Evolutionary conservation across 208 protist genomes (phyloP), one percentile per base, ranked within the genome.

Genomic region (Borovskyia barvae): DNA sequence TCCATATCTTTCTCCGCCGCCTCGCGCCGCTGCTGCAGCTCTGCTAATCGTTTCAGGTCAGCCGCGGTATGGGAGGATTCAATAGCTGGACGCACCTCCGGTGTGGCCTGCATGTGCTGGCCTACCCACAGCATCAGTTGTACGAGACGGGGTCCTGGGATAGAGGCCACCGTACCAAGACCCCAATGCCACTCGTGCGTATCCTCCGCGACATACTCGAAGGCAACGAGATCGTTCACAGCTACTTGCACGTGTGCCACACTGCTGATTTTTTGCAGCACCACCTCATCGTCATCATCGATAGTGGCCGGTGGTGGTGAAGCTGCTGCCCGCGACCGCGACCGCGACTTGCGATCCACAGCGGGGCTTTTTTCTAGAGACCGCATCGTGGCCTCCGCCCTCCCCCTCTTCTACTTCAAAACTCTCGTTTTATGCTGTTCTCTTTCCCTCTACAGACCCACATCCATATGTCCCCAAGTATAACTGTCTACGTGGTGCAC

Each of bases 171-270:
- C 1, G 77, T 80, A 35, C 69, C 77, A 17, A 85, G 58, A 12
- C 77, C 77, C 77, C 72, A 80, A 35, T 54, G 50, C 77, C 77
- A 85, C 5, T 22, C 54, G 20, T 61, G 24, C 5, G 61, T 54
- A 14, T 57, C 15, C 11, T 19, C 42, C 22, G 72, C 56, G 5
- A 85, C 67, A 30, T 77, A 85, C 58, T 85, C 77, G 28, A 66
- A 85, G 9, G 72, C 77, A 7, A 85, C 77, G 25, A 85, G 56
- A 43, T 80, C 68, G 46, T 85, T 66, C 51, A 77, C 72, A 14
- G 40, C 5, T 14, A 84, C 48, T 2, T 52, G 48, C 11, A 79
- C 42, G 45, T 63, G 45, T 7, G 50, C 49, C 22, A 60, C 48
- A n/a, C 47, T 57, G 33, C 35, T 37, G 19, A 67, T 59, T 20